Percentiles rank a stretch among this genome's conserved stretches.
Evolutionary conservation across 2,329 filamentous ascomycete genomes (phyloP).

Genomic region (Penicillium sp.): DNA sequence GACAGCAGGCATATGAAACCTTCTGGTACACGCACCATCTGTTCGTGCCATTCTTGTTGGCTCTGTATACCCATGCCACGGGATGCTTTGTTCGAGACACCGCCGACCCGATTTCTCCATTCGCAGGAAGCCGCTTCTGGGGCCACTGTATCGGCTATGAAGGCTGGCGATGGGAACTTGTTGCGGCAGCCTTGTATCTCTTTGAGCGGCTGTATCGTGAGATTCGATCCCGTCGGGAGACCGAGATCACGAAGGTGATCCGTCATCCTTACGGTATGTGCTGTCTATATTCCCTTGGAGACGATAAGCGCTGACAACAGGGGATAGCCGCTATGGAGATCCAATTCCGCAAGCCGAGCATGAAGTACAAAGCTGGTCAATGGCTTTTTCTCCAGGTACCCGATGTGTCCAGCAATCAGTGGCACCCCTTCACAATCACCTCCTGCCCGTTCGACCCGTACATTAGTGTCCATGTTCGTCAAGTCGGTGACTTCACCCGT

Average conservation of each 20-base stretch:
- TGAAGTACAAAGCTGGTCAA: conserved; percentile 97
- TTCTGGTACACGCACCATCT: conserved; percentile 99
- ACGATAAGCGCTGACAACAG: not conserved
- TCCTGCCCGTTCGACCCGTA: conserved; percentile 96
- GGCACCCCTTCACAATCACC: conserved; percentile 99
- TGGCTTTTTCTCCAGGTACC: conserved; percentile 97
- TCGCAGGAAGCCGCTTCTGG: conserved; percentile 83
- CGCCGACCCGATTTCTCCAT: conserved; percentile 71
- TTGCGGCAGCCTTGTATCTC: conserved; percentile 82
- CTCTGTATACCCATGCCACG: conserved; percentile 91
- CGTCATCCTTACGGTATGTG: conserved; percentile 86
- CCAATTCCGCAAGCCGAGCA: conserved; percentile 92
- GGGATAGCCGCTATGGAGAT: conserved; percentile 86
- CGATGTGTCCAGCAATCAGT: conserved; percentile 83
- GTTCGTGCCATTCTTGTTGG: conserved; percentile 94
- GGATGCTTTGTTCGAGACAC: conserved; percentile 95
- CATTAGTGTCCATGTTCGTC: conserved; percentile 89
- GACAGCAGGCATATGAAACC: conserved; percentile 95
- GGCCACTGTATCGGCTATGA: conserved; percentile 90
- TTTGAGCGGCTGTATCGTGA: conserved; percentile 89
- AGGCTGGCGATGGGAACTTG: conserved; percentile 95
- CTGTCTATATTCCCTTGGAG: not conserved
- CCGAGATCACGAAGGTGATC: conserved; percentile 89
- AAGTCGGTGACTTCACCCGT: conserved; percentile 94
- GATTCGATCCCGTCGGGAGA: conserved; percentile 77